Percentiles rank a stretch among this genome's conserved stretches.
These are phyloP conservation scores for Mortierella sp. DNA, from an alignment of 371 early-diverging fungal species.

Conservation along the genomic window DNA sequence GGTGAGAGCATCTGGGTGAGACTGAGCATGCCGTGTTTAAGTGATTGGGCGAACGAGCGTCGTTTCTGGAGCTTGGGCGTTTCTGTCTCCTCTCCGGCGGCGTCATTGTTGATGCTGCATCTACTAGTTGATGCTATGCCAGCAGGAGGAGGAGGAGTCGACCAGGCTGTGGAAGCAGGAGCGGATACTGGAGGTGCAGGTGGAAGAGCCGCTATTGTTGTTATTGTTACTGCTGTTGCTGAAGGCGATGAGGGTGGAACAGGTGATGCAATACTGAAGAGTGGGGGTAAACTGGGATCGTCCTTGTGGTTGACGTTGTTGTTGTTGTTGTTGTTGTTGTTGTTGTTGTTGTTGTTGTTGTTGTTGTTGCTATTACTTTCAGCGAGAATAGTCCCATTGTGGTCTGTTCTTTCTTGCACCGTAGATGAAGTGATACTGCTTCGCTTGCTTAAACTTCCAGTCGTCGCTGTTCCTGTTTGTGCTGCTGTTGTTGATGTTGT, in stretches of 20 bases:
- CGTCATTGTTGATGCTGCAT: background rate
- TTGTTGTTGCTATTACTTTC: background rate
- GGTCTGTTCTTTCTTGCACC: background rate
- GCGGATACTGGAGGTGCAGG: background rate
- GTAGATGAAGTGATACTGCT: background rate
- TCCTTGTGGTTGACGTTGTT: conserved; percentile 1
- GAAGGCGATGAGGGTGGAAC: background rate
- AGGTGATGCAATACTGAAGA: conserved; percentile 9
- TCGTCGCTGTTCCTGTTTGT: background rate
- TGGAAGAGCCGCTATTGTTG: background rate
- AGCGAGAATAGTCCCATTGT: background rate
- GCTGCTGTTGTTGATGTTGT: background rate
- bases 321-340: background rate
- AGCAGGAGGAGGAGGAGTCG: background rate
- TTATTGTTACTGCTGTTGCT: background rate
- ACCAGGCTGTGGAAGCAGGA: background rate
- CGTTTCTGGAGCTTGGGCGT: conserved; percentile 46
- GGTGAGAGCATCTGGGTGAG: conserved; percentile 43
- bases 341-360: background rate
- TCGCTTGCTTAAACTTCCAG: background rate
- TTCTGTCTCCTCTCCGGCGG: background rate
- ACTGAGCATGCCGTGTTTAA: conserved; percentile 40
- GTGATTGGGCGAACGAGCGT: conserved; percentile 51
- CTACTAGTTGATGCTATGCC: conserved; percentile 4
- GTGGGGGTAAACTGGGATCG: conserved; percentile 3